Base-by-base conservation (phyloP, 2,329 filamentous ascomycete genomes). In the Alternaria sp. region DNA sequence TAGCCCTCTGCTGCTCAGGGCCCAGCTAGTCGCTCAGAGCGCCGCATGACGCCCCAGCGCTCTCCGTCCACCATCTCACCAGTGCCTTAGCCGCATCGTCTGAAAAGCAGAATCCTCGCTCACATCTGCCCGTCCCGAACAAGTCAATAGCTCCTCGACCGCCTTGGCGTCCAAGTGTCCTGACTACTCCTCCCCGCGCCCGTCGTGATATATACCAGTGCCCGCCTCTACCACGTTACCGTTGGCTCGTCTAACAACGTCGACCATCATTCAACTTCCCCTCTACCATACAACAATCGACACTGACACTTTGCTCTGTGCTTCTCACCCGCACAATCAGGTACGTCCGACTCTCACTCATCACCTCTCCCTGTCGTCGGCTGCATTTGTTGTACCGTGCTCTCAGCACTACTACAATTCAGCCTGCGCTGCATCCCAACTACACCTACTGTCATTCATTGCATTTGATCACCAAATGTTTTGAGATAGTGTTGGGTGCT, bases 91-190 rank as follows among this genome's bases (percentile, higher is more conserved):
- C 76, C 73, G 73, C 76, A 71, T 72, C 72, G 63, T 72, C 65
- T 75, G 71, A 78, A 77, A 76, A 79, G 70, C 73, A 76, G 69
- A 75, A 65, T 67, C 71, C 71, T 77, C 70, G 74, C 74, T 66
- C 74, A 64, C 70, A 67, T 66, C 67, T 71, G 67, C 70, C 75
- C 69, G 65, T 72, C 73, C 73, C 74, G 72, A 78, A 67, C 69
- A 75, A 74, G 70, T 67, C 74, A 73, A 74, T 73, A 72, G 69
- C 71, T 74, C 71, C 70, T 74, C 67, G 66, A 73, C 72, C 69
- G 54, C 68, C 74, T 77, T 77, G 74, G 75, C 74, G 64, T 68
- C 65, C 61, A 62, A 62, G 61, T 69, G 57, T 67, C 61, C 62
- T 65, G 67, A 63, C 68, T 70, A 70, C 66, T 62, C 61, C 62